Conservation (phyloP, 495 filamentous ascomycete genomes). For the Talaromyces thailandensis region DNA sequence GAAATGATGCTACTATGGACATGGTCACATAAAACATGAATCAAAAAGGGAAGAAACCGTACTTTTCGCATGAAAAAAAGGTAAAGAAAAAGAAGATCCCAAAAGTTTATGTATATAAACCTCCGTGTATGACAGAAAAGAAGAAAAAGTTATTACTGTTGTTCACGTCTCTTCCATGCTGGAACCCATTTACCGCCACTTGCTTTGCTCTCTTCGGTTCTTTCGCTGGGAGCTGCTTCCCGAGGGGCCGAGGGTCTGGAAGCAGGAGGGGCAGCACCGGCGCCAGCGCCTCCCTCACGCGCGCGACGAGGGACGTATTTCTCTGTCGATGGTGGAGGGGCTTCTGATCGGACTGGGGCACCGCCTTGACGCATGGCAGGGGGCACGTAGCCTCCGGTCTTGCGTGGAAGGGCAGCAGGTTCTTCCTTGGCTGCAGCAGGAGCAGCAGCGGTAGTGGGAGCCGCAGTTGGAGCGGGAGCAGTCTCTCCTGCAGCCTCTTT, state of each 20-base stretch:
- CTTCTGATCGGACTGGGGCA: constrained; percentile 16
- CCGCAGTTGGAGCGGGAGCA: background rate
- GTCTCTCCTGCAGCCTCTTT: constrained; percentile 35
- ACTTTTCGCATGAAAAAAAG: constrained; percentile 4
- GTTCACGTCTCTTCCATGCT: constrained; percentile 33
- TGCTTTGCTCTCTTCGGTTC: constrained; percentile 26
- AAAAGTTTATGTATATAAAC: background rate
- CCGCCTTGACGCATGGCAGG: constrained; percentile 34
- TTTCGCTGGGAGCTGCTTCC: constrained; percentile 11
- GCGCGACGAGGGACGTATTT: constrained; percentile 29
- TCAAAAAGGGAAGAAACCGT: background rate
- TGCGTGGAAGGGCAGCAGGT: constrained; percentile 18
- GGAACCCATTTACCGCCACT: constrained; percentile 32
- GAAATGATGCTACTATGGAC: constrained; percentile 4
- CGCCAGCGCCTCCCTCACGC: constrained; percentile 24
- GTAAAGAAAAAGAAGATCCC: background rate
- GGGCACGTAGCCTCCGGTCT: constrained; percentile 40
- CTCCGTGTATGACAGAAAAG: background rate
- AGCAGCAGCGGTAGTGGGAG: constrained; percentile 18
- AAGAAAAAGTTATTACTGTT: constrained; percentile 4
- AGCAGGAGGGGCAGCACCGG: constrained; percentile 13
- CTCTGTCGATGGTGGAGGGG: constrained; percentile 16
- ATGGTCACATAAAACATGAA: constrained; percentile 1
- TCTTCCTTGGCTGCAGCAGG: constrained; percentile 24
- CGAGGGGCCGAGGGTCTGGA: constrained; percentile 4